Conservation (phyloP, 768 basidiomycete genomes). For the Glaciozyma antarctica region DNA sequence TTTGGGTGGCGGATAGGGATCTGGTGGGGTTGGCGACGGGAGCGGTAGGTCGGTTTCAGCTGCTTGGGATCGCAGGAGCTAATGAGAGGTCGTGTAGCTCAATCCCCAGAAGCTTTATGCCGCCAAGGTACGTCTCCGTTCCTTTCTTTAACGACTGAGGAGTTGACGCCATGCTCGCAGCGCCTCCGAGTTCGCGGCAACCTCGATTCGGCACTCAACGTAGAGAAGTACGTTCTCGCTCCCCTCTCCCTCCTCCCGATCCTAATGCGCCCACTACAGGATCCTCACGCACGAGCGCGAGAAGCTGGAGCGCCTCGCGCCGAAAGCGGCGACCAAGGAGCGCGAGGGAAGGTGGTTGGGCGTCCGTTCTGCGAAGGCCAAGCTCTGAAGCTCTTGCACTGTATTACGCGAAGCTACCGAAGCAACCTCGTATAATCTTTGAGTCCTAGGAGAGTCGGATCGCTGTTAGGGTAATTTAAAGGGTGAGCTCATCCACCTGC, state of each 20-base stretch:
- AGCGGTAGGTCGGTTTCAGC: neutral
- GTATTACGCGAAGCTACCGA: too few relatives aligned
- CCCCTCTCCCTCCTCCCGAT: neutral
- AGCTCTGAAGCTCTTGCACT: too few relatives aligned
- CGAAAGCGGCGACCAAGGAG: neutral
- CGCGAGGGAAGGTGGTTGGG: too few relatives aligned
- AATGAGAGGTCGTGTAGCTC: neutral
- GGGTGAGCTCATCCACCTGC: too few relatives aligned
- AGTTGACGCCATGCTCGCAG: neutral
- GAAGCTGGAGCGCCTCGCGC: constrained; percentile 13
- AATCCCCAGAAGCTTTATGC: constrained; percentile 24
- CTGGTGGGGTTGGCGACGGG: constrained; percentile 24
- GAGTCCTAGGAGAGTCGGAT: too few relatives aligned
- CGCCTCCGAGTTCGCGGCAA: constrained; percentile 8
- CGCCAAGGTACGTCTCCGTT: constrained; percentile 13
- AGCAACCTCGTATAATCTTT: too few relatives aligned
- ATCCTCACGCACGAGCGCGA: constrained; percentile 20
- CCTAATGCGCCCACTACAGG: neutral
- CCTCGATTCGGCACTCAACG: constrained; percentile 9
- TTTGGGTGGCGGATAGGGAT: constrained; percentile 13
- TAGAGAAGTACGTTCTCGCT: constrained; percentile 3
- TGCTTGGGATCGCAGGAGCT: neutral
- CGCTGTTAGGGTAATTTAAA: too few relatives aligned
- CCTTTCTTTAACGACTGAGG: too few relatives aligned
- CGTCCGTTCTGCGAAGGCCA: too few relatives aligned